Base-by-base conservation (phyloP, 192 early-diverging fungal species). In the Dissophora globulifera region DNA sequence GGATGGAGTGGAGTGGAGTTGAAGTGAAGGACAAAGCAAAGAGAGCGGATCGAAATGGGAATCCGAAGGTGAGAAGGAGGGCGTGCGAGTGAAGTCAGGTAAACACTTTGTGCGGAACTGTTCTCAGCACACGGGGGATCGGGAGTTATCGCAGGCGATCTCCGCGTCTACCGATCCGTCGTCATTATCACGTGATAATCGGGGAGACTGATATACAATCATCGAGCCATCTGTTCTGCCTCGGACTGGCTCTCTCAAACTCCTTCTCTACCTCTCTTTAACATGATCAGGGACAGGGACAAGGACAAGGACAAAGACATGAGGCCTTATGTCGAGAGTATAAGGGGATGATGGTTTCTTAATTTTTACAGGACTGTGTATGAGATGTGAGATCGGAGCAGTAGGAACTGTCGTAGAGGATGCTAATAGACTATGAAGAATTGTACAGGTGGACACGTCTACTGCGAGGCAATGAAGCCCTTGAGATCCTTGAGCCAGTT, bases 401-500 rank as follows among this genome's bases (percentile, higher is more conserved):
- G n/a, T n/a, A n/a, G n/a, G n/a, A n/a, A n/a, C n/a, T n/a, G n/a
- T n/a, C n/a, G n/a, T n/a, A n/a, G n/a, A n/a, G n/a, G n/a, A n/a
- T n/a, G n/a, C n/a, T n/a, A n/a, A n/a, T n/a, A n/a, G n/a, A n/a
- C n/a, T n/a, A n/a, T n/a, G n/a, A n/a, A n/a, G n/a, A n/a, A n/a
- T n/a, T n/a, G n/a, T n/a, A n/a, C n/a, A n/a, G n/a, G n/a, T n/a
- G n/a, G n/a, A n/a, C n/a, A n/a, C n/a, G 19, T 67, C 81, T 81
- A 88, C 61, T 79, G 79, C 27, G 87, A 83, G 30, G 85, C 72
- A 51, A 98, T 87, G 78, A 96, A 96, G 22, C 83, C 80, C 60
- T 87, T 88, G 56, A 97, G 88, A 32, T 89, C 85, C 59, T 90
- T 81, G 31, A 98, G 81, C 96, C 96, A 98, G 65, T 84, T 74